Base-by-base conservation (phyloP, 768 basidiomycete species). In the Leccinum imitatum region DNA sequence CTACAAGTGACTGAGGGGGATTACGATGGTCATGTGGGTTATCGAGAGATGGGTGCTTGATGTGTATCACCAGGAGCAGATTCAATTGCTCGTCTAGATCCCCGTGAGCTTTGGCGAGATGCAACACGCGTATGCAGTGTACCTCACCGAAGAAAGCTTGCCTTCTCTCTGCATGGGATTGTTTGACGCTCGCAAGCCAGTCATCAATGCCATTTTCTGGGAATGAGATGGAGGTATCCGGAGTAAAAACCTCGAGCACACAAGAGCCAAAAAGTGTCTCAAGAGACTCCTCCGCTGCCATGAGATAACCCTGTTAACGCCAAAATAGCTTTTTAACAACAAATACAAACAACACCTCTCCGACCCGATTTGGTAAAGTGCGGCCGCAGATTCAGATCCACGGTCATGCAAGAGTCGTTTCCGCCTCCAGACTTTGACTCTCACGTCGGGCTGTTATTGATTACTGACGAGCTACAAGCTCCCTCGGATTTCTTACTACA, bases 401-500 rank as follows among this genome's bases (percentile, higher is more conserved):
- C 19, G 31, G 46, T 23, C 50, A 72, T 72, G 71, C 71, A 84
- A 80, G 33, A 33, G 5, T 62, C 69, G 75, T 80, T 86, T 64
- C 78, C 84, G 31, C 83, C 85, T 1, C 78, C 80, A 23, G 76
- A 83, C 19, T 76, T 89, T 14, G 71, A 76, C 8, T 77, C 82
- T 14, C 76, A 82, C 35, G 77, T 78, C 30, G 79, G 85, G 9
- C 65, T 86, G 15, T 65, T 89, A 11, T 74, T 92, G 0, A 77
- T 93, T 6, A 88, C 89, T 6, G 91, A 93, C 65, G 81, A 89
- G 53, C 76, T 92, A 0, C 75, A 79, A 0, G 82, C 91, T 0
- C 86, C 91, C 2, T 87, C 85, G 11, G 89, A 91, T 60, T 93
- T 92, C 64, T 65, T 91, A 10, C 77, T 93, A 1, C 85, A 90